A percentile compares a stretch with the other conserved stretches of the same genome.
Evolutionary conservation across 495 filamentous ascomycete species (phyloP).

Genomic region (Trichoderma virens): DNA sequence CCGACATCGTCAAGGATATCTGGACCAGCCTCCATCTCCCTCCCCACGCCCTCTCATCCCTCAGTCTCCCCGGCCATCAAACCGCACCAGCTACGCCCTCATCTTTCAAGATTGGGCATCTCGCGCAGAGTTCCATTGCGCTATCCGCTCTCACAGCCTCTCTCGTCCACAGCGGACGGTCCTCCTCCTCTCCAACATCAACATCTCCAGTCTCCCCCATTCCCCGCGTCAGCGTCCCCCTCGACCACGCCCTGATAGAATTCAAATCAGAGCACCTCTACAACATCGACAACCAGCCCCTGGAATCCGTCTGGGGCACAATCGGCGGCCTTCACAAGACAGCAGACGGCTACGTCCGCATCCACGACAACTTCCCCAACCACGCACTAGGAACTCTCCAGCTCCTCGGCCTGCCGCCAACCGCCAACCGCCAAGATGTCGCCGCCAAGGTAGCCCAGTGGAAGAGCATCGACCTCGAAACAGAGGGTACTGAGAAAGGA

Average conservation of each 20-base stretch:
- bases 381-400: constrained; percentile 29
- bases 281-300: constrained; percentile 22
- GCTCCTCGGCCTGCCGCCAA: constrained; percentile 25
- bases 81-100: constrained; percentile 24
- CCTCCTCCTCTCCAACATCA: constrained; percentile 1
- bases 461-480: constrained; percentile 33
- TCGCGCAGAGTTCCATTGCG: constrained; percentile 36
- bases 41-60: constrained; percentile 12
- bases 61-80: constrained; percentile 12
- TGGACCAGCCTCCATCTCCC: constrained; percentile 17
- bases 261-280: constrained; percentile 39
- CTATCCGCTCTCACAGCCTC: constrained; percentile 34
- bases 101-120: constrained; percentile 37
- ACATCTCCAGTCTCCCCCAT: not conserved
- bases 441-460: constrained; percentile 22
- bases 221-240: constrained; percentile 26
- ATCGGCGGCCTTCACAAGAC: constrained; percentile 38
- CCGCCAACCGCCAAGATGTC: constrained; percentile 27
- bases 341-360: constrained; percentile 36
- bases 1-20: constrained; percentile 15
- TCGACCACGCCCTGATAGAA: constrained; percentile 33
- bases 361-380: constrained; percentile 37
- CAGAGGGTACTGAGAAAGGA: constrained; percentile 18
- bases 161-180: constrained; percentile 24
- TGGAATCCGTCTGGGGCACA: constrained; percentile 22